A percentile compares a stretch with the other conserved stretches of the same genome.
Conservation (phyloP, 2,329 filamentous ascomycete species). For the Cephalotrichum gorgonifer region DNA sequence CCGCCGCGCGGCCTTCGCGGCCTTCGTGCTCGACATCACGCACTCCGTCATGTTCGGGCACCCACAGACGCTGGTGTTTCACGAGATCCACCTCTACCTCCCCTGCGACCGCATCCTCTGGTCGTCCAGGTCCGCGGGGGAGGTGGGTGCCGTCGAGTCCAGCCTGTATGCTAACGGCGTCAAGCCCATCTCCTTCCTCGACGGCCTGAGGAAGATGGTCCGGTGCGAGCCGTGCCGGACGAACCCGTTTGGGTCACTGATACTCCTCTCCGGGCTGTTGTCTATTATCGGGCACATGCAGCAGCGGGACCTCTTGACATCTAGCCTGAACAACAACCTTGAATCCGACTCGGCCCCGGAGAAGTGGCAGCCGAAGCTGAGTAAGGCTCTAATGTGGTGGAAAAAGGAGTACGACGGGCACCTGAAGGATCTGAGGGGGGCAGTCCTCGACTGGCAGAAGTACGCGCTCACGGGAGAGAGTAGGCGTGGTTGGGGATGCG, state of each 20-base stretch:
- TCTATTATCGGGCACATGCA: constrained; percentile 98
- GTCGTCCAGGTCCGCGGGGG: constrained; percentile 78
- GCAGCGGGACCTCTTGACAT: constrained; percentile 86
- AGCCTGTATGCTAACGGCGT: constrained; percentile 71
- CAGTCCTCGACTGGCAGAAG: constrained; percentile 95
- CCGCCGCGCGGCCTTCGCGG: constrained; percentile 78
- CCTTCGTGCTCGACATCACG: constrained; percentile 89
- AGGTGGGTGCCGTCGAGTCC: constrained; percentile 75
- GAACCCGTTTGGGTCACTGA: constrained; percentile 85
- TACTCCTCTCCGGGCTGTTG: constrained; percentile 86
- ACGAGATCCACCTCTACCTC: constrained; percentile 83
- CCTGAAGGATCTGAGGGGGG: constrained; percentile 83
- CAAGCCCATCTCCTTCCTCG: constrained; percentile 78
- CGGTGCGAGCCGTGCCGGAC: constrained; percentile 76
- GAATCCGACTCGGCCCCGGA: constrained; percentile 76
- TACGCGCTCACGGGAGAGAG: no score
- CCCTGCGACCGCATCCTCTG: constrained; percentile 90
- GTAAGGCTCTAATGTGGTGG: constrained; percentile 87
- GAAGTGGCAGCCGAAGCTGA: constrained; percentile 80
- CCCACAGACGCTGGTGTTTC: constrained; percentile 91
- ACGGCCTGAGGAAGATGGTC: constrained; percentile 81
- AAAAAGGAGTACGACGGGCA: constrained; percentile 82
- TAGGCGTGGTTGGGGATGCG: no score
- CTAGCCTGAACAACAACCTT: constrained; percentile 64
- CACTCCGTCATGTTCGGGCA: constrained; percentile 98